Evolutionary conservation across 148 eudicot genomes (phyloP).

Genomic region (Amaranthus hypochondriacus): DNA sequence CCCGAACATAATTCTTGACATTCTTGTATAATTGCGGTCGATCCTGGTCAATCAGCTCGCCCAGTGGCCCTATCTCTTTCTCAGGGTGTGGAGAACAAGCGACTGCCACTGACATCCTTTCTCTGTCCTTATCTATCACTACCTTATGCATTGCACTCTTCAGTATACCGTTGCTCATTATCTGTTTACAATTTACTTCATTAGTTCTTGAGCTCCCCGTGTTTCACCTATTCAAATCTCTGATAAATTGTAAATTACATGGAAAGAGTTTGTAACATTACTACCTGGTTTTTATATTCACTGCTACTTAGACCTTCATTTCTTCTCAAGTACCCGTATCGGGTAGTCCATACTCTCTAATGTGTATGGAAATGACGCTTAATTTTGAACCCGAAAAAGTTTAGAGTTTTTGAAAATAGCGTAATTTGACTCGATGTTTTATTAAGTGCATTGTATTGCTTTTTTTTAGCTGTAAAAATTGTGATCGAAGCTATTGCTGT

Average conservation of each 20-base stretch:
- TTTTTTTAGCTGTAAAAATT: too few species aligned
- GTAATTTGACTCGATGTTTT: too few species aligned
- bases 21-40: slow-evolving; percentile 31
- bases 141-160: slow-evolving; percentile 43
- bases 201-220: not conserved
- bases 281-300: too few species aligned
- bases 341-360: too few species aligned
- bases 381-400: too few species aligned
- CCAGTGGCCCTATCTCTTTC: slow-evolving; percentile 29
- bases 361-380: too few species aligned
- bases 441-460: too few species aligned
- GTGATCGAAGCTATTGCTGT: too few species aligned
- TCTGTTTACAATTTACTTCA: slow-evolving; percentile 19
- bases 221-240: not conserved
- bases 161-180: slow-evolving; percentile 38
- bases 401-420: too few species aligned
- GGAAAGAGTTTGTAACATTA: not conserved
- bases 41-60: slow-evolving; percentile 19
- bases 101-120: slow-evolving; percentile 31
- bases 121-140: slow-evolving; percentile 26
- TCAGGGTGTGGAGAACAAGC: slow-evolving; percentile 20
- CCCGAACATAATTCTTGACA: slow-evolving; percentile 21
- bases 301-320: too few species aligned
- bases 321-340: too few species aligned
- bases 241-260: not conserved